A percentile compares a stretch with the other conserved stretches of the same genome.
Evolutionary conservation across 129 eudicot species (phyloP).

Genomic region (Artemisia annua): DNA sequence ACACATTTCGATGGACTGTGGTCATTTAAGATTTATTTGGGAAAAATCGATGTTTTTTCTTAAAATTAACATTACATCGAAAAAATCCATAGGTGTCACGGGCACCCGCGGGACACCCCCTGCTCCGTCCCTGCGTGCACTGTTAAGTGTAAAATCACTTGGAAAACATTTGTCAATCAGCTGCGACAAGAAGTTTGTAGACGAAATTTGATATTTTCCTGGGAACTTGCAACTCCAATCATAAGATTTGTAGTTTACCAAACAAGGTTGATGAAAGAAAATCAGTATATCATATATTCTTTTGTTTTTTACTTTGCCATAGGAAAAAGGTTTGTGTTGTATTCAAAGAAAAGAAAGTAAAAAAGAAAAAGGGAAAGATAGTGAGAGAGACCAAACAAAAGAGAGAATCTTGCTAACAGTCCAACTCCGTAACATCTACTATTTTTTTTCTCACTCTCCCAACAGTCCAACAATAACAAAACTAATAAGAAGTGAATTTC

Average conservation of each 20-base stretch:
- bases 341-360: constrained; percentile 22
- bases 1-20: no score
- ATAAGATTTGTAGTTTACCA: constrained; percentile 14
- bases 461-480: background rate
- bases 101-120: no score
- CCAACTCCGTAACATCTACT: background rate
- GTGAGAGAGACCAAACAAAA: constrained; percentile 26
- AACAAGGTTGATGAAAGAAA: constrained; percentile 25
- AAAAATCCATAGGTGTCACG: no score
- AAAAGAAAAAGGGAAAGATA: constrained; percentile 23
- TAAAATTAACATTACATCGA: no score
- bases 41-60: no score
- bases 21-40: no score
- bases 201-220: background rate
- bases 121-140: no score
- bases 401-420: constrained; percentile 18
- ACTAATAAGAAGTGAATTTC: background rate
- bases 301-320: constrained; percentile 26
- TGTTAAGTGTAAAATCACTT: no score
- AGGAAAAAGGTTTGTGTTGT: constrained; percentile 34
- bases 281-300: constrained; percentile 12
- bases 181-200: no score
- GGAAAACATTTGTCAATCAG: no score
- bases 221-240: constrained; percentile 15
- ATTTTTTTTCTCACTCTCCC: background rate